These are phyloP conservation scores for Rubia tinctorum DNA, from an alignment of 305 asterid genomes.

Conservation along the genomic window DNA sequence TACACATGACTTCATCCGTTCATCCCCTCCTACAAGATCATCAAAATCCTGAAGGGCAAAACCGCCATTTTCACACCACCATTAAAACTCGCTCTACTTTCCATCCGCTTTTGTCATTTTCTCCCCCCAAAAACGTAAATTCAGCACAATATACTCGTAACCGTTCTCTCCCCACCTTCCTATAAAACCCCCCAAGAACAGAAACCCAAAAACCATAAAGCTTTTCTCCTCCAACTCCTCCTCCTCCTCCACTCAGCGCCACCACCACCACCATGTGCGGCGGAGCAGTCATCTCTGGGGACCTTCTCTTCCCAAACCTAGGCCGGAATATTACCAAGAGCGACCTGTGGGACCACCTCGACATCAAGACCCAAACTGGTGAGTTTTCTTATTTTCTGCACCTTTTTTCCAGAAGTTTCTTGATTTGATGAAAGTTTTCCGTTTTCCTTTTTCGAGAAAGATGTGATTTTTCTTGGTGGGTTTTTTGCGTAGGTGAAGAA, in stretches of 20 bases:
- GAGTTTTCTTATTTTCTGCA: neutral
- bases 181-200: neutral
- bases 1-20: neutral
- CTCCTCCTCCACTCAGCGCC: neutral
- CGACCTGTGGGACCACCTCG: conserved; percentile 65
- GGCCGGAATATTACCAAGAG: conserved; percentile 37
- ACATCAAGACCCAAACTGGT: conserved; percentile 17
- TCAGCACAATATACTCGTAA: neutral
- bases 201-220: neutral
- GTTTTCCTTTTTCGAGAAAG: neutral
- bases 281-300: conserved; percentile 69
- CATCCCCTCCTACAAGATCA: neutral
- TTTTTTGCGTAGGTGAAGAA: neutral
- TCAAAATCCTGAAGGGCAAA: neutral
- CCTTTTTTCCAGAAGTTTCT: neutral
- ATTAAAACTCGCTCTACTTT: neutral
- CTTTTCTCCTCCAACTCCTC: too few species aligned
- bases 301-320: conserved; percentile 14
- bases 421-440: too few species aligned
- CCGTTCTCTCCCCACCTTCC: neutral
- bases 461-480: neutral
- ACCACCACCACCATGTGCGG: conserved; percentile 60
- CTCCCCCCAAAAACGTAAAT: neutral
- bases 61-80: neutral
- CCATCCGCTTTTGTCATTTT: neutral